Evolutionary conservation across 768 basidiomycete genomes (phyloP), one percentile per base, ranked within the genome.

Genomic region (Lactifluus subvellereus): DNA sequence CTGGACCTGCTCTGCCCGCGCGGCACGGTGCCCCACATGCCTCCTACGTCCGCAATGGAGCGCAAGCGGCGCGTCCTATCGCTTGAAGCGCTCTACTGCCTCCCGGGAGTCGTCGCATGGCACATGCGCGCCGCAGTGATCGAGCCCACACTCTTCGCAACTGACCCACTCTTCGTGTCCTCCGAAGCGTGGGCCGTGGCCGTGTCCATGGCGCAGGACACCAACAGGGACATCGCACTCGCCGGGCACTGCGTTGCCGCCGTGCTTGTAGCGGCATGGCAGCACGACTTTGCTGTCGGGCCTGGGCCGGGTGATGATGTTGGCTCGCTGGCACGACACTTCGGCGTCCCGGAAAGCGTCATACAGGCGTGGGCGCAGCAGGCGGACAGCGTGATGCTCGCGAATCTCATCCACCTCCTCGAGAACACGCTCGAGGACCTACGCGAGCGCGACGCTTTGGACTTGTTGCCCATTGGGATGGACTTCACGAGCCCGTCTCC

Each of bases 1-100:
- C n/a, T 64, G 5, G 62, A 63, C 10, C 53, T 59, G 27, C 62
- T 54, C 38, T 64, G 30, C 43, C 57, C 62, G 0, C 62, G 62
- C 2, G 57, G 57, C 14, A 50, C 47, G 7, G 22, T 18, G 4
- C 58, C 57, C 9, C 20, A 59, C 8, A 40, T 18, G 4, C 58
- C 57, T 30, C 53, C 62, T 6, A 4, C 32, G 22, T 42, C 58
- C n/a, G 18, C 22, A 2, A 11, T n/a, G 13, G 53, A 64, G 53
- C 53, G 22, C 20, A 40, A 49, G 47, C 57, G 62, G 20, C 62
- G 62, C 7, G 22, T 55, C 5, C 22, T 37, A 10, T 64, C 47
- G n/a, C 53, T 64, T 0, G 47, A 64, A 9, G 62, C 62, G 32
- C 62, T 64, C 22, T 50, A 64, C 16, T 59, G 62, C 32, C 52